phyloP scores from a whole-genome alignment of 495 filamentous ascomycete species.

The Trichoderma orchidacearum region DNA sequence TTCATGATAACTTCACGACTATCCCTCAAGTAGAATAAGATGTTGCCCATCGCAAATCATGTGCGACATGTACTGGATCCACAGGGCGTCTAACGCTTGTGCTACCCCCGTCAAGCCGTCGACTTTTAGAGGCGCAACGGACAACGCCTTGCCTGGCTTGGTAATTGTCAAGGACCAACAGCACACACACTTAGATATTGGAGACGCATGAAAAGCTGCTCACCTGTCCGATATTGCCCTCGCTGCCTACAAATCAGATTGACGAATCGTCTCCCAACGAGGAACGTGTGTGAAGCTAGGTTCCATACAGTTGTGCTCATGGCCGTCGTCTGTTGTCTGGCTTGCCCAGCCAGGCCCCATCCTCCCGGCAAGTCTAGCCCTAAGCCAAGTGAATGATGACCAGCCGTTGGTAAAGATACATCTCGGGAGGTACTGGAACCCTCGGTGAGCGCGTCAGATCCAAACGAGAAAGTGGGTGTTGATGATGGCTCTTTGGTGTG shows the following conservation, averaged over 20 bases:
- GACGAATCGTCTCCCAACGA: not conserved
- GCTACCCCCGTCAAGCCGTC: not conserved
- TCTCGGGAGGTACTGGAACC: not conserved
- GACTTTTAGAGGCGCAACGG: not conserved
- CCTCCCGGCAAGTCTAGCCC: not conserved
- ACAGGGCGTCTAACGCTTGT: slow-evolving; percentile 1
- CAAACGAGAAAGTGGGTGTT: not conserved
- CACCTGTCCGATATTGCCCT: not conserved
- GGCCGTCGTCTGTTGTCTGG: not conserved
- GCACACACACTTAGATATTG: not conserved
- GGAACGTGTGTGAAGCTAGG: not conserved
- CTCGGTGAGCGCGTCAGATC: not conserved
- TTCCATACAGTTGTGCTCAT: not conserved
- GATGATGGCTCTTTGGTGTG: not conserved
- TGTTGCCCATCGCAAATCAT: not conserved
- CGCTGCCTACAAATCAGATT: too few species aligned
- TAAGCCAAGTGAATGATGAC: too few species aligned
- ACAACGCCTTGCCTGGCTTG: not conserved
- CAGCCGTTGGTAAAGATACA: too few species aligned
- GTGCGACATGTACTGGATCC: not conserved
- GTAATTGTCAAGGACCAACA: not conserved
- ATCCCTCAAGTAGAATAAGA: not conserved
- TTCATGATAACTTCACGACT: not conserved
- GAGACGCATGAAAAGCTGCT: not conserved
- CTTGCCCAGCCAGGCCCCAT: not conserved